Evolutionary conservation across 257 asterid genomes (phyloP), one percentile per base, ranked within the genome.

Genomic region (Anisodus acutangulus): DNA sequence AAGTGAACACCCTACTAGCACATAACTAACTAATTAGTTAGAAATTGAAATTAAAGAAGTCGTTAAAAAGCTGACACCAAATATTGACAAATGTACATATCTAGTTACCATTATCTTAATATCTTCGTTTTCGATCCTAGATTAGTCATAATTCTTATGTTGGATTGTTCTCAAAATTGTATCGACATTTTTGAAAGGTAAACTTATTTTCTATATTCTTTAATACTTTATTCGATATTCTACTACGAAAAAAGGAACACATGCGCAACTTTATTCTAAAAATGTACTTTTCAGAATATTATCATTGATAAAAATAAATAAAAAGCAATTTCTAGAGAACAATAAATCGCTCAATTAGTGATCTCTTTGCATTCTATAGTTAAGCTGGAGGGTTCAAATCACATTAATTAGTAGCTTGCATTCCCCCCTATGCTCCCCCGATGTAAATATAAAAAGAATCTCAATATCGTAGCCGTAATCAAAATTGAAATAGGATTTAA

Each of bases 211-310:
- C 43, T 41, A 80, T 31, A 26, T 26, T 16, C 7, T 47, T 37
- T 31, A 22, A 0, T 12, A 64, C 80, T 43, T 60, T 69, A 69
- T 22, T 59, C 63, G 67, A 81, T 80, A 49, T 81, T 64, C 82
- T 85, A 82, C 80, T 54, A 26, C 15, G 2, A 0, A 6, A 13
- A 76, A 76, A 51, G 60, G 47, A 76, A 22, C 10, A 51, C 6
- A 76, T 76, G 11, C 81, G 10, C 76, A 67, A 37, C 22, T 67
- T 76, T 76, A 76, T 76, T 76, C 63, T 49, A 22, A 76, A 76
- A 12, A 6, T 51, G 45, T 76, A 22, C 12, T 47, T 45, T 45
- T 72, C n/a, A 22, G n/a, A 72, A 72, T 45, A 9, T 72, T 72
- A 47, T 45, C 9, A 9, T 19, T 5, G 5, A 8, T 45, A 26